Evolutionary conservation across 495 filamentous ascomycete species (phyloP), one percentile per base, ranked within the genome.

Genomic region (Lepidopterella palustris): DNA sequence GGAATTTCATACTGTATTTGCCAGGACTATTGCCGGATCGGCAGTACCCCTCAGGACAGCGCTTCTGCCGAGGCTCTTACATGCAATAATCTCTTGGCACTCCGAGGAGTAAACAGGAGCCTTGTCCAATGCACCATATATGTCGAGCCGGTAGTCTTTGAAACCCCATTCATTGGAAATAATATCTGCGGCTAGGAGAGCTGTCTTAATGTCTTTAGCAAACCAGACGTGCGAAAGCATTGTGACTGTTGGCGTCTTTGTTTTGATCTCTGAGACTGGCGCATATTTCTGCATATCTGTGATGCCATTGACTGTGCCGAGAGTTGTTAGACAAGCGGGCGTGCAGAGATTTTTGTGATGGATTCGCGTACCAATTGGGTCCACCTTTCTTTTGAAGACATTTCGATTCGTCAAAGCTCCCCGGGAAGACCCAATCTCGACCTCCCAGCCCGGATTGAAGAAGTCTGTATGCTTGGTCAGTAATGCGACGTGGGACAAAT

Each of bases 361-460:
- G n/a, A n/a, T n/a, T n/a, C n/a, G 18, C 45, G 20, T 47, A 47
- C 45, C 45, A 18, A 87, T 82, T 1, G 84, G 83, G 62, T 87
- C 84, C 13, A 87, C 79, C 69, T 86, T 86, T 26, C 84, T 74
- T 13, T 69, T 71, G 70, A 86, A 87, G 6, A 73, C 72, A 55
- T 79, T 80, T 48, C 81, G 80, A 65, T 86, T 84, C 45, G 80
- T 77, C 45, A 85, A 73, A 0, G 72, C 71, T 51, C 82, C 82
- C 64, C 82, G 74, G 56, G 78, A 78, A 21, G 80, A 84, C 42
- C 84, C 84, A 25, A 85, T 82, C 64, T 86, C 84, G 3, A 81
- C 74, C 65, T 87, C 84, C 84, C 84, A 87, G 26, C 80, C 81
- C 0, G 84, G 84, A 57, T 87, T 87, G 71, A 85, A 87, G 72